Evolutionary conservation across 257 asterid species (phyloP).

Genomic region (Verbascum thapsus): DNA sequence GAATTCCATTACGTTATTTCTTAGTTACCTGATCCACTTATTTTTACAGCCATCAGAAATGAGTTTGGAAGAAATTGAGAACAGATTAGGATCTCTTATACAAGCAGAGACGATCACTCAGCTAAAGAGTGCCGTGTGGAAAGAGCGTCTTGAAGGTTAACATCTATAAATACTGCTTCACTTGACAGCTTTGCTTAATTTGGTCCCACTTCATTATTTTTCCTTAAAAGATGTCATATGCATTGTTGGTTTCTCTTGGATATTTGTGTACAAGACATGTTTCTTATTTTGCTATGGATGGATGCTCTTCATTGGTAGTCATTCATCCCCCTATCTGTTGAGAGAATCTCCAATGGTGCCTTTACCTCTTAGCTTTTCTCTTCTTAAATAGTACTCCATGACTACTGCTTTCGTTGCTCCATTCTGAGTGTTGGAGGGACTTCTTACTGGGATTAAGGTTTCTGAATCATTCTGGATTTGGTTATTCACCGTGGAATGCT

Average conservation of each 20-base stretch:
- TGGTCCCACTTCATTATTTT: not conserved
- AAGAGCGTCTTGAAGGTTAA: slow-evolving; percentile 98
- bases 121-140: slow-evolving; percentile 93
- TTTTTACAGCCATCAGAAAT: slow-evolving; percentile 81
- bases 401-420: too few species aligned
- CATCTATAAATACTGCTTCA: slow-evolving; percentile 20
- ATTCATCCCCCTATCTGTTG: not conserved
- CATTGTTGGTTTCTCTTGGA: not conserved
- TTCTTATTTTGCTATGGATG: slow-evolving; percentile 5
- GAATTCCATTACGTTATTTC: slow-evolving; percentile 19
- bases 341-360: slow-evolving; percentile 10
- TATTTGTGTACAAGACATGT: slow-evolving; percentile 7
- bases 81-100: slow-evolving; percentile 79
- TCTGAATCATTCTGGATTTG: too few species aligned
- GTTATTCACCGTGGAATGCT: too few species aligned
- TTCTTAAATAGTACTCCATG: not conserved
- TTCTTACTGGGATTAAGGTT: too few species aligned
- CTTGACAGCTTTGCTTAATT: slow-evolving; percentile 4
- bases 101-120: slow-evolving; percentile 79
- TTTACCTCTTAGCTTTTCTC: not conserved
- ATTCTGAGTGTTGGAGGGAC: too few species aligned
- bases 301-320: not conserved
- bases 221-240: not conserved
- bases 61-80: slow-evolving; percentile 98
- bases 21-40: slow-evolving; percentile 27